phyloP scores from a whole-genome alignment of 495 filamentous ascomycete genomes.

The Neurospora sp. region DNA sequence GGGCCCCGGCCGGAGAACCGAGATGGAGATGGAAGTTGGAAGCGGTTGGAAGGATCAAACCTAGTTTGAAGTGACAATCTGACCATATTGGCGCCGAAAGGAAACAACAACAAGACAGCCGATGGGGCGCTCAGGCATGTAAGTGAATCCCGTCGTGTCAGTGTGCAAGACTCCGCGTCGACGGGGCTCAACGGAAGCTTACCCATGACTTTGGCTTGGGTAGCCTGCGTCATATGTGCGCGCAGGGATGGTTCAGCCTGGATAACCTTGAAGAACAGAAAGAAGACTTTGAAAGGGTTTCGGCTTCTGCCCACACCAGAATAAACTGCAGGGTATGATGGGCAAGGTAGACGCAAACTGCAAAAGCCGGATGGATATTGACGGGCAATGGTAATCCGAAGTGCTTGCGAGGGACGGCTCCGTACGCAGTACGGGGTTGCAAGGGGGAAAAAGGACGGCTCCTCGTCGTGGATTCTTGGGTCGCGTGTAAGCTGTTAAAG shows the following conservation, averaged over 20 bases:
- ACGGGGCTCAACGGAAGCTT: conserved; percentile 15
- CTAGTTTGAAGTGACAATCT: conserved; percentile 16
- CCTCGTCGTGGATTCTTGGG: background rate
- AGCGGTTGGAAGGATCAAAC: conserved; percentile 16
- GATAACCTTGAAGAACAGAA: conserved; percentile 12
- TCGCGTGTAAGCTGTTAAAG: background rate
- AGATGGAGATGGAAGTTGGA: conserved; percentile 7
- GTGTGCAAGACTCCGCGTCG: conserved; percentile 18
- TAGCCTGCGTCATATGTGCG: conserved; percentile 25
- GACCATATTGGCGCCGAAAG: conserved; percentile 17
- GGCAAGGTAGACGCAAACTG: conserved; percentile 2
- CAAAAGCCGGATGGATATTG: background rate
- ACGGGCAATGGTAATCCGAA: background rate
- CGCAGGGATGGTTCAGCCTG: conserved; percentile 25
- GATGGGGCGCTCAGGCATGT: conserved; percentile 18
- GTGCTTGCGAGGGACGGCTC: background rate
- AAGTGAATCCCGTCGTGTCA: conserved; percentile 10
- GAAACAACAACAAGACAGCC: conserved; percentile 6
- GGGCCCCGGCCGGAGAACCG: background rate
- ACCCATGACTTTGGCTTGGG: conserved; percentile 22
- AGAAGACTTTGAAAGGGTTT: conserved; percentile 21
- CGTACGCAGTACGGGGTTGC: conserved; percentile 6
- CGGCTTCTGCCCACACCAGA: conserved; percentile 10
- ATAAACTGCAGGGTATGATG: conserved; percentile 2
- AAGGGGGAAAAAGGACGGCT: conserved; percentile 6